These are phyloP conservation scores for Cinchona pubescens DNA, from an alignment of 257 asterid species.

Conservation along the genomic window DNA sequence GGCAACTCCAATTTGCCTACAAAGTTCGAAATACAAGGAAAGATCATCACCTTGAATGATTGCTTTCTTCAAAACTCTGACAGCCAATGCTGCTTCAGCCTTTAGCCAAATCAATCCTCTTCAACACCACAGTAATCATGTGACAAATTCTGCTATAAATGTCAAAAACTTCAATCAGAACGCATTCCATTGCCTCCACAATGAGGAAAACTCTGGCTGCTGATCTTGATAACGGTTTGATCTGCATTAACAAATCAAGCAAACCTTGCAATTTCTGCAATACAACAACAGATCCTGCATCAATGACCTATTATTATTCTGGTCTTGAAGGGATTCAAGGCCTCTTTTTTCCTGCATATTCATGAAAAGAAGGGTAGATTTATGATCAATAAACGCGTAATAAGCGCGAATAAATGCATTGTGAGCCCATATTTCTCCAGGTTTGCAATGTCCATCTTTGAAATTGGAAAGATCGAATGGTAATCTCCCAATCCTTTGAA, in stretches of 20 bases:
- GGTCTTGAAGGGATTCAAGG: not conserved
- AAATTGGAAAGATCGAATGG: constrained; percentile 81
- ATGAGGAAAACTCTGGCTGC: constrained; percentile 47
- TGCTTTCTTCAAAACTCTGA: constrained; percentile 53
- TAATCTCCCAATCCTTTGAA: constrained; percentile 54
- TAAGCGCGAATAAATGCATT: constrained; percentile 60
- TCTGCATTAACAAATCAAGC: constrained; percentile 54
- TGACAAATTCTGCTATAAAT: constrained; percentile 59
- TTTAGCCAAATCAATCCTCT: constrained; percentile 46
- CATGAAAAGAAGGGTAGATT: constrained; percentile 44
- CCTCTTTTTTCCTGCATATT: constrained; percentile 30
- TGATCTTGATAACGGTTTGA: constrained; percentile 47
- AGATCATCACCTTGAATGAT: constrained; percentile 57
- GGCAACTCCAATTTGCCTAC: constrained; percentile 57
- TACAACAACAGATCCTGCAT: constrained; percentile 40
- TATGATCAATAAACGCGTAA: constrained; percentile 69
- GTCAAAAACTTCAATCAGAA: constrained; percentile 60
- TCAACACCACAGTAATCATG: constrained; percentile 54
- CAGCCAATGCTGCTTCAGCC: constrained; percentile 53
- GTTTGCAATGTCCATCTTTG: constrained; percentile 39
- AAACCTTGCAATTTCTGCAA: constrained; percentile 54
- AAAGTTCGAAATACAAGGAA: constrained; percentile 48
- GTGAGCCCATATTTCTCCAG: constrained; percentile 44
- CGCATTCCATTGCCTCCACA: constrained; percentile 66
- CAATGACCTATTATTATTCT: constrained; percentile 24